phyloP scores from a whole-genome alignment of 2,329 filamentous ascomycete species.

The Penicillium frequentans region DNA sequence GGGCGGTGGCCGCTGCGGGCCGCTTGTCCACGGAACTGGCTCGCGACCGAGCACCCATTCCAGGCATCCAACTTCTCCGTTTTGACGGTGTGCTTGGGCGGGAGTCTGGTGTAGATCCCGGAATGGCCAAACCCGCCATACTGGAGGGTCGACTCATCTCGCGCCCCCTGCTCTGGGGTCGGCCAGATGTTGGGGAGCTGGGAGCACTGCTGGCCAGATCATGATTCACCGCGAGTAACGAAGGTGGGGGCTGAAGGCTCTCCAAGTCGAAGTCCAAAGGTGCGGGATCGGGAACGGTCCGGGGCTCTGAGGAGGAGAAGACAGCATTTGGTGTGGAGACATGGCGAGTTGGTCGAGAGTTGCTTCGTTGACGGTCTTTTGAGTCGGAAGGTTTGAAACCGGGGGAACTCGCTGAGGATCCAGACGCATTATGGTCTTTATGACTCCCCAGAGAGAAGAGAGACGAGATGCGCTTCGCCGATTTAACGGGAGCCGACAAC shows the following conservation, averaged over 20 bases:
- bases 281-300: slow-evolving; percentile 23
- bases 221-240: slow-evolving; percentile 38
- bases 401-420: slow-evolving; percentile 24
- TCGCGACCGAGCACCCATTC: slow-evolving; percentile 40
- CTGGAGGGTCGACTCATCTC: slow-evolving; percentile 36
- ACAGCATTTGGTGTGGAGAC: slow-evolving; percentile 34
- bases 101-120: slow-evolving; percentile 34
- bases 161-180: slow-evolving; percentile 39
- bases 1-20: slow-evolving; percentile 30
- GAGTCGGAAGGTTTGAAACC: slow-evolving; percentile 20
- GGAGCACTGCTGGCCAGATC: slow-evolving; percentile 35
- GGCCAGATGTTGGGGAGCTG: slow-evolving; percentile 33
- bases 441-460: slow-evolving; percentile 44
- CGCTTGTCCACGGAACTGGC: slow-evolving; percentile 34
- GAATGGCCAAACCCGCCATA: slow-evolving; percentile 34
- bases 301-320: slow-evolving; percentile 22
- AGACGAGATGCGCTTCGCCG: slow-evolving; percentile 47
- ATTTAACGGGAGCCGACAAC: slow-evolving; percentile 44
- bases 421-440: slow-evolving; percentile 34
- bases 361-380: slow-evolving; percentile 28
- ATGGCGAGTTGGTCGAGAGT: slow-evolving; percentile 34
- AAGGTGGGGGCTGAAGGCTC: slow-evolving; percentile 40
- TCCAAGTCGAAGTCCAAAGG: slow-evolving; percentile 33
- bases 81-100: slow-evolving; percentile 39
- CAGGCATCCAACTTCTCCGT: slow-evolving; percentile 47